phyloP scores from a whole-genome alignment of 208 protist species.

The Acanthamoeba divionensis region DNA sequence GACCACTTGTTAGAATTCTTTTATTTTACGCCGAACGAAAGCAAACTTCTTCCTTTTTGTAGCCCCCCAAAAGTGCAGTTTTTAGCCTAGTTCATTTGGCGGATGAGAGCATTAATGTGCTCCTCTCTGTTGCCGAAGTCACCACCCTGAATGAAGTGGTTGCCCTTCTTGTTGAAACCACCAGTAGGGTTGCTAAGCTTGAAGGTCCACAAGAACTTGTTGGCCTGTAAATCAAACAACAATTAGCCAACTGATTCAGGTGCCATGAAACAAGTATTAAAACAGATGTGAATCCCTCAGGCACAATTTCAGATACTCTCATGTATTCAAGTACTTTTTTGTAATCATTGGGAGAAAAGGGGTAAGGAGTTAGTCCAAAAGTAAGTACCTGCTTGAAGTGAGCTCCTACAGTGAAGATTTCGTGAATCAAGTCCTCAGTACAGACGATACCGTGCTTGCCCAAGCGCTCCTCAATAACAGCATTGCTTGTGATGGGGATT shows the following conservation, averaged over 20 bases:
- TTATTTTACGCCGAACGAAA: no score
- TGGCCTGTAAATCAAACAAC: no score
- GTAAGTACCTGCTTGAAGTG: constrained; percentile 98
- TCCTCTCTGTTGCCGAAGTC: constrained; percentile 98
- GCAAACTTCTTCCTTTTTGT: no score
- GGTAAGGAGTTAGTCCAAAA: no score
- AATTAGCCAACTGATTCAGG: no score
- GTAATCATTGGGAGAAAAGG: no score
- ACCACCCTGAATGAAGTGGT: constrained; percentile 98
- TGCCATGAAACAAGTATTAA: no score
- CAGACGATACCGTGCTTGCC: constrained; percentile 94
- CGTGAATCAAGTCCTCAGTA: constrained; percentile 99
- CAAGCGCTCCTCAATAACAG: constrained; percentile 93
- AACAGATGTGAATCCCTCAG: no score
- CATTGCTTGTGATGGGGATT: constrained; percentile 89
- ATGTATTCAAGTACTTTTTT: no score
- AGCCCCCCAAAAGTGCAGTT: no score
- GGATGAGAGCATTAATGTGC: constrained; percentile 97
- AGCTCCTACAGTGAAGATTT: constrained; percentile 98
- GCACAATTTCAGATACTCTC: no score
- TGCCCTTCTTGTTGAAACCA: constrained; percentile 94
- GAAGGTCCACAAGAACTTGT: constrained; percentile 98
- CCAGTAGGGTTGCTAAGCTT: constrained; percentile 93
- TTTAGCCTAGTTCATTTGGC: constrained; percentile 96
- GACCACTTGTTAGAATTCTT: no score